Evolutionary conservation across 305 asterid species (phyloP).

Genomic region (Stenogyne calaminthoides): DNA sequence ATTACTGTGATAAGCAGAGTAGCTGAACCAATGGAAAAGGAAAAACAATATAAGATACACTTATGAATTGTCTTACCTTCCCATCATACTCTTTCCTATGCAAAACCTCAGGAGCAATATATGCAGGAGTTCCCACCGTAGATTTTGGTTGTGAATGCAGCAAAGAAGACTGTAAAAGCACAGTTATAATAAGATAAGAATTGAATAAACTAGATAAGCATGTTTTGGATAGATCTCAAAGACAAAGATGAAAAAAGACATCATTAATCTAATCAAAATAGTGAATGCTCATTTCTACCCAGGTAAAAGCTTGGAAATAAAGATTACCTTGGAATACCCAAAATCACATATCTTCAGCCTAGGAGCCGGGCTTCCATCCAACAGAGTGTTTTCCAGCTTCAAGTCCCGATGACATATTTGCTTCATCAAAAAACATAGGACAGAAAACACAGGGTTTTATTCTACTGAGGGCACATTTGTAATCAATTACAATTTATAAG

Average conservation of each 20-base stretch:
- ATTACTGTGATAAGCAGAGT: neutral
- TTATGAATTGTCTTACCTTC: constrained; percentile 37
- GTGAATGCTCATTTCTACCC: constrained; percentile 5
- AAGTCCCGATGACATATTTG: constrained; percentile 73
- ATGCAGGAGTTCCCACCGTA: constrained; percentile 46
- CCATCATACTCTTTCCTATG: constrained; percentile 61
- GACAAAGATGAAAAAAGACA: neutral
- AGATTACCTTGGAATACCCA: constrained; percentile 67
- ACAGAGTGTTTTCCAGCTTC: constrained; percentile 62
- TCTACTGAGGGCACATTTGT: constrained; percentile 11
- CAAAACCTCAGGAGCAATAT: constrained; percentile 63
- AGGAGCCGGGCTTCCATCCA: constrained; percentile 66
- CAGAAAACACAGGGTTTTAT: constrained; percentile 16
- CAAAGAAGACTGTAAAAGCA: constrained; percentile 29
- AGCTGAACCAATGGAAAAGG: constrained; percentile 4
- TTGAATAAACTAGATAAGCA: neutral
- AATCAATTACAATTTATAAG: neutral
- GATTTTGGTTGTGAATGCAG: constrained; percentile 49
- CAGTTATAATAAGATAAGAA: constrained; percentile 11
- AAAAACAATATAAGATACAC: neutral
- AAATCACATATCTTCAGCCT: constrained; percentile 72
- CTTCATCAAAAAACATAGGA: constrained; percentile 36
- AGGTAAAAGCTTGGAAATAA: neutral
- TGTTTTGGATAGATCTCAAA: neutral
- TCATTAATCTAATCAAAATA: constrained; percentile 7